Evolutionary conservation across 225 moss, liverwort and hornwort genomes (phyloP).

Genomic region (Asterella californica): DNA sequence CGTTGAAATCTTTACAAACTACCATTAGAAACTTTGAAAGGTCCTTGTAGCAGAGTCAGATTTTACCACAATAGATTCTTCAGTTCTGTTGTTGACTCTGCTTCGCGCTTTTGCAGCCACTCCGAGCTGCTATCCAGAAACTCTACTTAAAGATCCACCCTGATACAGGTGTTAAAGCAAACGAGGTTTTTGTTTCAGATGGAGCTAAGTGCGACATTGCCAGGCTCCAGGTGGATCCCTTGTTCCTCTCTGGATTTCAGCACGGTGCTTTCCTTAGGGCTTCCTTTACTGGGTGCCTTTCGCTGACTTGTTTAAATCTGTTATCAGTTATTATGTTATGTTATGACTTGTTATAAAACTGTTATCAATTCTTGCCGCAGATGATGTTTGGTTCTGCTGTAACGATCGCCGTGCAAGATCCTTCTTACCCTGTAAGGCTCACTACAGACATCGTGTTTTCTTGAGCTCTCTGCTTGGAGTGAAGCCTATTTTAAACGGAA

Average conservation of each 20-base stretch:
- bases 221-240: conserved; percentile 66
- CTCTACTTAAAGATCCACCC: conserved; percentile 50
- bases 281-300: neutral
- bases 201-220: conserved; percentile 98
- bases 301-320: too few species aligned
- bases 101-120: conserved; percentile 45
- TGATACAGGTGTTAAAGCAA: conserved; percentile 60
- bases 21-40: too few species aligned
- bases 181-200: conserved; percentile 95
- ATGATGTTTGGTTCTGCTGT: conserved; percentile 81
- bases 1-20: too few species aligned
- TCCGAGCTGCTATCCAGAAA: conserved; percentile 72
- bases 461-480: neutral
- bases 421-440: conserved; percentile 76
- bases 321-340: too few species aligned
- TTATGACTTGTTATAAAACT: too few species aligned
- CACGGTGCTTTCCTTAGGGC: neutral
- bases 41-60: neutral
- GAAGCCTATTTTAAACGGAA: neutral
- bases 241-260: neutral
- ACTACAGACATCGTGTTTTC: neutral
- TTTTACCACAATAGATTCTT: neutral
- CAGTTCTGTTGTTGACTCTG: neutral
- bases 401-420: conserved; percentile 93
- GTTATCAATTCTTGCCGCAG: conserved; percentile 37